Evolutionary conservation across 1,139 yeast species (phyloP).

Genomic region (Arxiozyma heterogenica): DNA sequence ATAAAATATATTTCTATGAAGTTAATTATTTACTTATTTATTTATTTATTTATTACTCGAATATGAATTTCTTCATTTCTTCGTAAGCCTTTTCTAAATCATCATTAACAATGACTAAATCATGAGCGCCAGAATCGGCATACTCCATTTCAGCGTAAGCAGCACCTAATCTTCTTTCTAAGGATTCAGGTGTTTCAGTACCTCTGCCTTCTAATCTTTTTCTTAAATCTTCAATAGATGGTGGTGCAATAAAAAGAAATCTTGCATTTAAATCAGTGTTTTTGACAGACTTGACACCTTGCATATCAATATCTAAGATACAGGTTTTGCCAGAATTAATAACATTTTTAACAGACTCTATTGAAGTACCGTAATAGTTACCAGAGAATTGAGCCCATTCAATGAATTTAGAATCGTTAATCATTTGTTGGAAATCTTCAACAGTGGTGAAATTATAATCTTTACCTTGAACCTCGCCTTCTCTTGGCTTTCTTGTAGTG

Average conservation of each 20-base stretch:
- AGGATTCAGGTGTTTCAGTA: slow-evolving; percentile 81
- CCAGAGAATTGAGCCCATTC: slow-evolving; percentile 99
- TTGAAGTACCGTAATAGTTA: slow-evolving; percentile 90
- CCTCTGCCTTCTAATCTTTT: slow-evolving; percentile 79
- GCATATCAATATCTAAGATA: slow-evolving; percentile 95
- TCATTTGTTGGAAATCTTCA: slow-evolving; percentile 67
- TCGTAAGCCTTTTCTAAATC: slow-evolving; percentile 80
- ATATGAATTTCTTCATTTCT: slow-evolving; percentile 69
- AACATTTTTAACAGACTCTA: slow-evolving; percentile 62
- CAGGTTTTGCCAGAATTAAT: slow-evolving; percentile 58
- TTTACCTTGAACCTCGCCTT: slow-evolving; percentile 80
- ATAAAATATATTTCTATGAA: not conserved
- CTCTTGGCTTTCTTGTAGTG: slow-evolving; percentile 86
- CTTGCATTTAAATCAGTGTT: slow-evolving; percentile 70
- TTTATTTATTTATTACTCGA: slow-evolving; percentile 18
- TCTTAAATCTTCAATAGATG: slow-evolving; percentile 69
- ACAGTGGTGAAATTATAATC: slow-evolving; percentile 83
- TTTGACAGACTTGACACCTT: slow-evolving; percentile 92
- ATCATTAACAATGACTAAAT: slow-evolving; percentile 78
- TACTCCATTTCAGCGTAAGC: slow-evolving; percentile 84
- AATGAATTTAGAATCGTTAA: slow-evolving; percentile 66
- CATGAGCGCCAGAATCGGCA: slow-evolving; percentile 87
- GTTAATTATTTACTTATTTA: not conserved
- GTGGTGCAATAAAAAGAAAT: slow-evolving; percentile 84
- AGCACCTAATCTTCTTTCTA: slow-evolving; percentile 74